Percentiles rank a stretch among this genome's conserved stretches.
phyloP scores from a whole-genome alignment of 2,329 filamentous ascomycete species.

The Plectosphaerella sp. region DNA sequence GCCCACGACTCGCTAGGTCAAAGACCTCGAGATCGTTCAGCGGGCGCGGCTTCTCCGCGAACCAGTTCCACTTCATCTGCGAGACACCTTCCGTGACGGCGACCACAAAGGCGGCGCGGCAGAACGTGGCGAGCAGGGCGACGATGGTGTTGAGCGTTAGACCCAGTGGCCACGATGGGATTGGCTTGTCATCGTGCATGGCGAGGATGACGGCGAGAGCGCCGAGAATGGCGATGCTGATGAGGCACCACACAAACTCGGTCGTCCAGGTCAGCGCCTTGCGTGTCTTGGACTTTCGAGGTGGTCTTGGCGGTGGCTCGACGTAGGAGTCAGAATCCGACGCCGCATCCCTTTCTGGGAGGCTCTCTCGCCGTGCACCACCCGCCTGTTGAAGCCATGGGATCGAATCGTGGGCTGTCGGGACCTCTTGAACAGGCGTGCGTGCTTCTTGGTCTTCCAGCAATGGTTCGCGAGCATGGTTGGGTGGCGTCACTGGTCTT shows the following conservation, averaged over 20 bases:
- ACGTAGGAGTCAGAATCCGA: too few species aligned
- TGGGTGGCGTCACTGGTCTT: too few species aligned
- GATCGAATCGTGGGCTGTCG: too few species aligned
- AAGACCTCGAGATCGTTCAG: constrained; percentile 7
- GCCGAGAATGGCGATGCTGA: not conserved
- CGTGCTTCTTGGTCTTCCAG: too few species aligned
- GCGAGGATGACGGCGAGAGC: constrained; percentile 2
- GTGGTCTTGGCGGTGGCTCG: too few species aligned
- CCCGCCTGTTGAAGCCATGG: too few species aligned
- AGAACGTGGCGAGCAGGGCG: constrained; percentile 17
- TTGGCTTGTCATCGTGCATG: constrained; percentile 10
- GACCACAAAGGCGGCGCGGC: constrained; percentile 14
- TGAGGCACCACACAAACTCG: not conserved
- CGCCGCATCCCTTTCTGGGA: too few species aligned
- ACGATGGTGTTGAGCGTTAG: constrained; percentile 20
- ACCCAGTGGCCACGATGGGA: constrained; percentile 15
- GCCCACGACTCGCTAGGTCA: constrained; percentile 9
- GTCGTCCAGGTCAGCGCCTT: not conserved
- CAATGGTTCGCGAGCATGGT: too few species aligned
- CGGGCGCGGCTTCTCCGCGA: not conserved
- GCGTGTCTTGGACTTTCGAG: too few species aligned
- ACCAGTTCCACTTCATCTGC: constrained; percentile 11
- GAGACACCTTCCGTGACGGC: constrained; percentile 17
- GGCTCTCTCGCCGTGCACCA: too few species aligned
- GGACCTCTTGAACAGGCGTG: too few species aligned